phyloP scores from a whole-genome alignment of 768 basidiomycete genomes.

The Auricularia sp. region DNA sequence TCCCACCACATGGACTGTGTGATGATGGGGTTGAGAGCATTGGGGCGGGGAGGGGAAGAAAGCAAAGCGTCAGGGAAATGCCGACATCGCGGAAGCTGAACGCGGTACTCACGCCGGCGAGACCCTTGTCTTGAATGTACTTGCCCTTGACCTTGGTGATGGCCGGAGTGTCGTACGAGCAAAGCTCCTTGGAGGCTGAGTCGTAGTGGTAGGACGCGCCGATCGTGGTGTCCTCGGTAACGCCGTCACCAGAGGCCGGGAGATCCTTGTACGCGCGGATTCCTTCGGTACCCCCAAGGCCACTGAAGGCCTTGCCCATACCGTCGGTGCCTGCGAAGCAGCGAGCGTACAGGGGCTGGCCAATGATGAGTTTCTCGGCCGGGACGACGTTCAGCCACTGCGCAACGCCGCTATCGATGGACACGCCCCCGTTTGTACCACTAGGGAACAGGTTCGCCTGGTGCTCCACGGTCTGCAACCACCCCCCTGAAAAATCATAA shows the following conservation, averaged over 20 bases:
- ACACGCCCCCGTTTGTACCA: slow-evolving; percentile 13
- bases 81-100: neutral
- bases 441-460: slow-evolving; percentile 23
- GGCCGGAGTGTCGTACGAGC: slow-evolving; percentile 25
- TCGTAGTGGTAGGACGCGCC: slow-evolving; percentile 28
- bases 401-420: slow-evolving; percentile 22
- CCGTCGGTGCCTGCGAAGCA: slow-evolving; percentile 25
- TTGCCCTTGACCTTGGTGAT: slow-evolving; percentile 21
- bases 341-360: slow-evolving; percentile 27
- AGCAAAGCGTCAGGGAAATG: neutral
- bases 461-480: slow-evolving; percentile 23
- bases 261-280: slow-evolving; percentile 26
- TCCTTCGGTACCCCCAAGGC: slow-evolving; percentile 22
- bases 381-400: slow-evolving; percentile 21
- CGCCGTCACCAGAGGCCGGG: slow-evolving; percentile 14
- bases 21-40: too few species aligned
- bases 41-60: too few species aligned
- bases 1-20: slow-evolving; percentile 8
- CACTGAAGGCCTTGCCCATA: slow-evolving; percentile 20
- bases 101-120: slow-evolving; percentile 20
- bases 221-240: slow-evolving; percentile 20
- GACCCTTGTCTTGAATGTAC: slow-evolving; percentile 21
- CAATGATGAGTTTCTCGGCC: slow-evolving; percentile 24
- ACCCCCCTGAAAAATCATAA: slow-evolving; percentile 25
- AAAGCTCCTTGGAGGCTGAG: slow-evolving; percentile 17